Base-by-base conservation (phyloP, 1,284 basidiomycete species). In the Fomitopsis schrenkii region DNA sequence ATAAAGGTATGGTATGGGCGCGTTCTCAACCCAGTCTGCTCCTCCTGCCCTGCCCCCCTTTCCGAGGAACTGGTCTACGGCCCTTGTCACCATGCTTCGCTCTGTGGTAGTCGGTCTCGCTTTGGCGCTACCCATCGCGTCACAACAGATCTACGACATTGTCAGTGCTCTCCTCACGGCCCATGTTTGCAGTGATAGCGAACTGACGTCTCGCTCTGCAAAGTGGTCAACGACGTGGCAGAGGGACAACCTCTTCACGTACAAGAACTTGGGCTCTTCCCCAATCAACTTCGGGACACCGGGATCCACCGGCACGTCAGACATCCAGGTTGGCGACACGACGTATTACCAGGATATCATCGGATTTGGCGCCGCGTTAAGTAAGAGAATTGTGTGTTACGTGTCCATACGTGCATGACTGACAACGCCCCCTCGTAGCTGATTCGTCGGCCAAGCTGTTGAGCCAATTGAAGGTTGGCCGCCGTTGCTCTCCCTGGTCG, bases 381-480 rank as follows among this genome's bases (percentile, higher is more conserved):
- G 82, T 83, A 62, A 52, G 48, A 33, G 2, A 33, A 33, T 15
- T n/a, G 2, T 30, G 15, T 15, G 6, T 9, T 17, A 1, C 30
- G 33, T 5, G 22, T 26, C 28, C 3, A 14, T 36, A 40, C 36
- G 30, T 15, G 8, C 8, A 36, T 4, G 26, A 10, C 28, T 50
- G 17, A 50, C 48, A 15, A 33, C 28, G 28, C 30, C 10, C 10
- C n/a, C 33, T 14, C 42, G 35, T 56, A 83, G 81, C 83, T 30
- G 83, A 83, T 64, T 82, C 80, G 12, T 80, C 81, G 33, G 82
- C 81, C 1, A 69, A 69, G 30, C 67, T 80, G 22, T 65, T 84
- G 33, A 79, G 68, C 66, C 74, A 75, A 45, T 69, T 83, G 58
- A 83, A 83, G 77, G 80, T 79, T 10, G 2, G 52, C 17, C 3